A percentile compares a stretch with the other conserved stretches of the same genome.
These are phyloP conservation scores for Naegleria lovaniensis DNA, from an alignment of 208 protist genomes.

Conservation along the genomic window DNA sequence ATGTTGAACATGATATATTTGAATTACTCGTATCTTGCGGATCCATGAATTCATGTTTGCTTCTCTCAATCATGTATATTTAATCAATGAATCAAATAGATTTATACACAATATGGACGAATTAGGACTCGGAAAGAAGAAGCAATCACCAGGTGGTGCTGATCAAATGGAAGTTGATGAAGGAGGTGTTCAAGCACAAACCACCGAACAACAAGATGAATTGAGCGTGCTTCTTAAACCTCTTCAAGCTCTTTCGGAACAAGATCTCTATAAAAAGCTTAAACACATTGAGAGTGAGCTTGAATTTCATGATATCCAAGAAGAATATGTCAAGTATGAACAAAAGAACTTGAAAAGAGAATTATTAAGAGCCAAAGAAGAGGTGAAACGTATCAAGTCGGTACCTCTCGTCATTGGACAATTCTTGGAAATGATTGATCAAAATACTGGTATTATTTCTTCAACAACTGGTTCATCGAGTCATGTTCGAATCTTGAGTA, in stretches of 20 bases:
- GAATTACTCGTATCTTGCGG: too few relatives aligned
- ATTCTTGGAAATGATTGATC: slow-evolving; percentile 98
- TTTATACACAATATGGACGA: neutral
- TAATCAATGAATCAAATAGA: too few relatives aligned
- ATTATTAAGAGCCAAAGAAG: slow-evolving; percentile 62
- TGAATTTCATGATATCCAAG: slow-evolving; percentile 26
- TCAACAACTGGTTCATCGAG: slow-evolving; percentile 93
- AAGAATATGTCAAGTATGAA: slow-evolving; percentile 30
- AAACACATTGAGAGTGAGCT: slow-evolving; percentile 6
- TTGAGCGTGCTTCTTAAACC: neutral
- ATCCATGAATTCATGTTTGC: too few relatives aligned
- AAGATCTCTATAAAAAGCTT: slow-evolving; percentile 20
- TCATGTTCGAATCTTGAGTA: slow-evolving; percentile 94
- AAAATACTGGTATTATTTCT: slow-evolving; percentile 82
- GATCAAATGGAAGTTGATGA: neutral
- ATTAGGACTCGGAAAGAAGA: neutral
- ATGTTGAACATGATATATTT: too few relatives aligned
- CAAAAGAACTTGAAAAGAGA: slow-evolving; percentile 31
- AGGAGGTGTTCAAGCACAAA: neutral
- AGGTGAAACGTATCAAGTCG: slow-evolving; percentile 97
- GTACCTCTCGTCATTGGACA: slow-evolving; percentile 98
- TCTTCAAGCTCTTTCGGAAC: neutral
- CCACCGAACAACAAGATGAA: neutral
- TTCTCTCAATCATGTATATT: too few relatives aligned
- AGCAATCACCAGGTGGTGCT: neutral